Evolutionary conservation across 2,329 filamentous ascomycete genomes (phyloP), one percentile per base, ranked within the genome.

Genomic region (Albifimbria verrucaria): DNA sequence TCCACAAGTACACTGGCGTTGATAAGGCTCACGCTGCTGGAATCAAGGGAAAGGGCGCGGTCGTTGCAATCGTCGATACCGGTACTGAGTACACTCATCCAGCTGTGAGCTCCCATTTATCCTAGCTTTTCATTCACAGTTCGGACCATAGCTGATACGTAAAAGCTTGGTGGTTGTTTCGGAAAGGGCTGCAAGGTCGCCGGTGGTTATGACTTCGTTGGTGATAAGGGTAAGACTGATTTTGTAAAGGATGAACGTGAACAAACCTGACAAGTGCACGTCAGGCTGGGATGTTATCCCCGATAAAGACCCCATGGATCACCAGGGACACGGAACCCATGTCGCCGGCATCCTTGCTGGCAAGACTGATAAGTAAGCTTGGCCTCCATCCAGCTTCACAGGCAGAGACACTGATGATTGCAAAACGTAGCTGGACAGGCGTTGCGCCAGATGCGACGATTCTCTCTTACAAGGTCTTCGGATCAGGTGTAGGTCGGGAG

Each of bases 271-370:
- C n/a, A n/a, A n/a, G n/a, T 36, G 28, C 28, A 36, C 28, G 10
- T 10, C 18, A 7, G 42, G 12, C 12, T 44, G 6, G n/a, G 17
- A 20, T 4, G 4, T 21, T 20, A 4, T 7, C 22, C 64, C 65
- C 0, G 58, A 66, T 49, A 57, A 56, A 7, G 65, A 68, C 42
- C 66, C 66, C 4, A 52, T 53, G 7, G 65, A 67, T 23, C 50
- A 59, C 1, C 36, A 57, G n/a, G 66, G 64, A 17, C 62, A 67
- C 44, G 61, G 65, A n/a, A 66, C 64, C 10, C 66, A 68, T 36
- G 65, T 68, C 3, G 57, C 65, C 36, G 66, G 66, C 7, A 69
- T 69, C 22, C 57, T 69, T 48, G 67, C 67, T 7, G 67, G 63
- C 1, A 24, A 55, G 42, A 55, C 39, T 18, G 48, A 51, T 50